These are phyloP conservation scores for Albugo candida DNA, from an alignment of 352 stramenopile species.

Conservation along the genomic window DNA sequence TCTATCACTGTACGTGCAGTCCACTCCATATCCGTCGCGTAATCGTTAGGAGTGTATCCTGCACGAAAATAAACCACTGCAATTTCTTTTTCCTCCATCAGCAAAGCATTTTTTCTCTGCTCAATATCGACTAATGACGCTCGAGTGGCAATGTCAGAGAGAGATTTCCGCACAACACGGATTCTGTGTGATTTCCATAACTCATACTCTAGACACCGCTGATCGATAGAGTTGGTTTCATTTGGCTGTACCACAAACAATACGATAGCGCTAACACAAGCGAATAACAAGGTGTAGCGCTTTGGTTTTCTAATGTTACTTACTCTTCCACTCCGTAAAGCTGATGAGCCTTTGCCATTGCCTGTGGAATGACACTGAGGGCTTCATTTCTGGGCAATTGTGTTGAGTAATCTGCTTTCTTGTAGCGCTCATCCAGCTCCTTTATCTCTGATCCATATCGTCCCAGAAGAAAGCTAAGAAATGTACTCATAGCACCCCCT, in stretches of 20 bases:
- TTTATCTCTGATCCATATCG: constrained; percentile 28
- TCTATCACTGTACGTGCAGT: constrained; percentile 76
- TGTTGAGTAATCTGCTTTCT: constrained; percentile 15
- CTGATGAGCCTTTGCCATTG: constrained; percentile 39
- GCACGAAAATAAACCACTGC: constrained; percentile 90
- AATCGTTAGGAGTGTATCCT: constrained; percentile 93
- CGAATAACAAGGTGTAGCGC: background rate
- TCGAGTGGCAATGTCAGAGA: constrained; percentile 33
- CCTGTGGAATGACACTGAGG: constrained; percentile 38
- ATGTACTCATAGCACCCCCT: background rate
- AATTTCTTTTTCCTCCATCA: constrained; percentile 62
- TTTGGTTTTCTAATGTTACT: constrained; percentile 7
- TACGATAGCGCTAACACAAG: constrained; percentile 28
- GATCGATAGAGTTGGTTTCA: constrained; percentile 82
- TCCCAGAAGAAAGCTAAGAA: constrained; percentile 25
- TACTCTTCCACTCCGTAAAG: constrained; percentile 56
- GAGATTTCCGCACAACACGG: constrained; percentile 48
- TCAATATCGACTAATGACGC: constrained; percentile 15
- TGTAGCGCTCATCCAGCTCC: constrained; percentile 30
- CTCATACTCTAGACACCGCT: constrained; percentile 86
- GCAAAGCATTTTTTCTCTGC: constrained; percentile 22
- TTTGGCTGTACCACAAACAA: constrained; percentile 84
- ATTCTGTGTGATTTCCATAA: constrained; percentile 73
- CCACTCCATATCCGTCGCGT: constrained; percentile 84
- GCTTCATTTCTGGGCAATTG: constrained; percentile 45